These are phyloP conservation scores for Papiliotrema laurentii DNA, from an alignment of 1,284 basidiomycete genomes.

Conservation along the genomic window DNA sequence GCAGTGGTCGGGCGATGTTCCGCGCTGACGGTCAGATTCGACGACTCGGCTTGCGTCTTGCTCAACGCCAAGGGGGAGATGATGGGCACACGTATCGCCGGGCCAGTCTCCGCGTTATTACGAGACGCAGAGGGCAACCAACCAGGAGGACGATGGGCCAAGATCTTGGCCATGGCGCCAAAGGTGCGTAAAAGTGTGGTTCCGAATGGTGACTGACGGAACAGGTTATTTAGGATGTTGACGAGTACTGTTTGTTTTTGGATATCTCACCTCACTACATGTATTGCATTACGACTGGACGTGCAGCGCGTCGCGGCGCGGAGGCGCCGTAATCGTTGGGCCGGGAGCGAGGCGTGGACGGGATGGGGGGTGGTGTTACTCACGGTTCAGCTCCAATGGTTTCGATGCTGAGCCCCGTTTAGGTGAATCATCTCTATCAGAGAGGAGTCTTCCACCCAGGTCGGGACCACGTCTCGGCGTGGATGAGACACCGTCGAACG, in stretches of 20 bases:
- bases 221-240: not conserved
- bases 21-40: constrained; percentile 63
- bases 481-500: too few relatives aligned
- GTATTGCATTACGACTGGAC: not conserved
- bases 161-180: constrained; percentile 86
- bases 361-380: too few relatives aligned
- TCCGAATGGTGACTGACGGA: not conserved
- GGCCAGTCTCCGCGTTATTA: constrained; percentile 86
- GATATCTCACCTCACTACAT: too few relatives aligned
- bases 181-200: constrained; percentile 57
- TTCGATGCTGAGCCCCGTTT: too few relatives aligned
- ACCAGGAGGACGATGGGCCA: constrained; percentile 79
- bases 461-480: too few relatives aligned
- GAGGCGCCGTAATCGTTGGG: too few relatives aligned
- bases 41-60: constrained; percentile 95
- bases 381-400: too few relatives aligned
- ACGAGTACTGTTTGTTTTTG: not conserved
- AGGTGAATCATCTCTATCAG: too few relatives aligned
- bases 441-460: too few relatives aligned
- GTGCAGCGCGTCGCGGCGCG: not conserved
- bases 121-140: constrained; percentile 53
- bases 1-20: not conserved
- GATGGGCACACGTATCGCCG: constrained; percentile 89
- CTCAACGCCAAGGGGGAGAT: constrained; percentile 97
- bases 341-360: too few relatives aligned